Evolutionary conservation across 768 basidiomycete genomes (phyloP).

Genomic region (Pleurotus platypus): DNA sequence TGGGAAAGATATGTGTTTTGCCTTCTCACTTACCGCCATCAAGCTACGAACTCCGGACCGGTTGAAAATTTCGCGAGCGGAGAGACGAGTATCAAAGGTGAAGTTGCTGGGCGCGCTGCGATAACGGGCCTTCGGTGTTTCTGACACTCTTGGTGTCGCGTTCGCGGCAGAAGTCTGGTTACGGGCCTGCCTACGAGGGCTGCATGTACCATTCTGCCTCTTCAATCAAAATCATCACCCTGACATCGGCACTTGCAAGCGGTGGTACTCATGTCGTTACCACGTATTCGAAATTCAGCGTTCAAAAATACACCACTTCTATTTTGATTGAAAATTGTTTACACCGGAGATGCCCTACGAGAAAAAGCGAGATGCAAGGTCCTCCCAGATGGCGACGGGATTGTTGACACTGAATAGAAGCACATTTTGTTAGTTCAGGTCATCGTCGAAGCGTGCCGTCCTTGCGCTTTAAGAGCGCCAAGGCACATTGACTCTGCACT

Average conservation of each 20-base stretch:
- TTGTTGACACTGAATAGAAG: slow-evolving; percentile 44
- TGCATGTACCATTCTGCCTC: no score
- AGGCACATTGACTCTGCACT: slow-evolving; percentile 17
- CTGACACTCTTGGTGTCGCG: no score
- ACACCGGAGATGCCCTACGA: not conserved
- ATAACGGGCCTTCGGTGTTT: no score
- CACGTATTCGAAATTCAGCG: no score
- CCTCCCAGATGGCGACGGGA: slow-evolving; percentile 52
- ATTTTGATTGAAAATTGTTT: no score
- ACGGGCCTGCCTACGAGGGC: not conserved
- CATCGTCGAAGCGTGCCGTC: not conserved
- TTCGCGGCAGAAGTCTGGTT: no score
- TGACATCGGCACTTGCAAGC: no score
- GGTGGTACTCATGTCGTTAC: no score
- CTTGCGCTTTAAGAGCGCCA: not conserved
- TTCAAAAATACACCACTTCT: no score
- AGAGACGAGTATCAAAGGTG: not conserved
- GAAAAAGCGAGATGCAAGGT: slow-evolving; percentile 30
- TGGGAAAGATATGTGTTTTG: not conserved
- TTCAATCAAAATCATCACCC: no score
- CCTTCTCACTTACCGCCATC: no score
- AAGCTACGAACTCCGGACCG: not conserved
- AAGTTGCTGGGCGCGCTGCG: not conserved
- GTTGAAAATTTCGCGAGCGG: not conserved
- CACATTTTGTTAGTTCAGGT: slow-evolving; percentile 2